Conservation (phyloP, 2,329 filamentous ascomycete species). For the Penicillium vulpinum region DNA sequence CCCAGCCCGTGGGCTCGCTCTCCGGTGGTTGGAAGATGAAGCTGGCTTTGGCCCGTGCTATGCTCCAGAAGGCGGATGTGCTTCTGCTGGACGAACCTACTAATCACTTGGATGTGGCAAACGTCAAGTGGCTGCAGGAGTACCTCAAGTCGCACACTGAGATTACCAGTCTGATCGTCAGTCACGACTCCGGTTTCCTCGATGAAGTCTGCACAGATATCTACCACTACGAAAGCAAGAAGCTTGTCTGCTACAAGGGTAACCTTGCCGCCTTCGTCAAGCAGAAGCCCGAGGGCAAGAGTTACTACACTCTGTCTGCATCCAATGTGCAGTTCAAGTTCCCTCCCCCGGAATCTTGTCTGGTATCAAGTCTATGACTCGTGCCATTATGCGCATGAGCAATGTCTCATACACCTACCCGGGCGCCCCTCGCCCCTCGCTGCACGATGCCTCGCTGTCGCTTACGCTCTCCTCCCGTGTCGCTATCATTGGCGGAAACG, state of each 20-base stretch:
- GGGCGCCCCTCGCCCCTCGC: slow-evolving; percentile 81
- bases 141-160: slow-evolving; percentile 95
- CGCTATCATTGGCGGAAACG: slow-evolving; percentile 95
- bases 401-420: slow-evolving; percentile 93
- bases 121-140: slow-evolving; percentile 92
- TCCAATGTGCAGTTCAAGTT: slow-evolving; percentile 96
- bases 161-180: slow-evolving; percentile 96
- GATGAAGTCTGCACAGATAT: slow-evolving; percentile 98
- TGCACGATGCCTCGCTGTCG: slow-evolving; percentile 82
- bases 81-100: slow-evolving; percentile 97
- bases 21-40: slow-evolving; percentile 99
- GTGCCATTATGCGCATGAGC: slow-evolving; percentile 92
- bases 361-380: slow-evolving; percentile 92
- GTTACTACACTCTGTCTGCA: slow-evolving; percentile 93
- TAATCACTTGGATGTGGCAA: slow-evolving; percentile 95
- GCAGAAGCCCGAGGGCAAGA: slow-evolving; percentile 89
- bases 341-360: slow-evolving; percentile 91
- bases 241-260: slow-evolving; percentile 63
- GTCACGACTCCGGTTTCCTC: slow-evolving; percentile 96
- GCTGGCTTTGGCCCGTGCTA: slow-evolving; percentile 89
- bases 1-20: slow-evolving; percentile 86
- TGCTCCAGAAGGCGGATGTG: slow-evolving; percentile 96
- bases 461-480: slow-evolving; percentile 87
- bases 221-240: slow-evolving; percentile 98
- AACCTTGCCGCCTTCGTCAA: slow-evolving; percentile 71